Base-by-base conservation (phyloP, 164 flowering plant genomes). In the Sedum album region DNA sequence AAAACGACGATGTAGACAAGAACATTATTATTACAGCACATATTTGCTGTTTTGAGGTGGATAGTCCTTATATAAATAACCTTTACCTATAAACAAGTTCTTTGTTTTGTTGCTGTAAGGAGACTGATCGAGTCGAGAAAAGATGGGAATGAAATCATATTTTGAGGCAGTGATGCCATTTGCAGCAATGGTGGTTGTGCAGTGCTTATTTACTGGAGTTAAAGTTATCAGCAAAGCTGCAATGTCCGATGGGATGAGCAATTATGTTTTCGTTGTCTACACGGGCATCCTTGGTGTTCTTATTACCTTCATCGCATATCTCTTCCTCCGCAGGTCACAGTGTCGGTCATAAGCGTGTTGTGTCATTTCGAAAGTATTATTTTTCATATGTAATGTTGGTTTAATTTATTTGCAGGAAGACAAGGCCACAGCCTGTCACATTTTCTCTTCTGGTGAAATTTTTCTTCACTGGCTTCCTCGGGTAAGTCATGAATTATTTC, bases 141-240 rank as follows among this genome's bases (percentile, higher is more conserved):
- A 62, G 67, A 77, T 77, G 80, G 69, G 65, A 55, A 2, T 60
- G 72, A 76, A 68, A 51, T 65, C 67, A 0, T 30, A 20, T 15
- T 25, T 74, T 67, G 60, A 41, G 55, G 67, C 9, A 6, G n/a
- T 70, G 68, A 9, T 71, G 51, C 83, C 82, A 60, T 75, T 70
- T 71, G 73, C 62, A 48, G 85, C 78, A 15, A 79, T 80, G 84
- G 74, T 78, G 71, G 17, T 39, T 39, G 66, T 74, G 21, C 57
- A 51, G 14, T 31, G 79, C 74, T 69, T 71, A 66, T 64, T 17
- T 73, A 14, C 77, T 5, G 78, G 78, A 10, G 21, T 79, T 51
- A 72, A 70, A 14, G 79, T 82, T 5, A 68, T 81, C 8, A 73
- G 81, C 76, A 82, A 84, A 78, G 80, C 74, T 63, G 83, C 83